A percentile compares a stretch with the other conserved stretches of the same genome.
phyloP scores from a whole-genome alignment of 2,329 filamentous ascomycete genomes.

The Trichoderma polysporum region DNA sequence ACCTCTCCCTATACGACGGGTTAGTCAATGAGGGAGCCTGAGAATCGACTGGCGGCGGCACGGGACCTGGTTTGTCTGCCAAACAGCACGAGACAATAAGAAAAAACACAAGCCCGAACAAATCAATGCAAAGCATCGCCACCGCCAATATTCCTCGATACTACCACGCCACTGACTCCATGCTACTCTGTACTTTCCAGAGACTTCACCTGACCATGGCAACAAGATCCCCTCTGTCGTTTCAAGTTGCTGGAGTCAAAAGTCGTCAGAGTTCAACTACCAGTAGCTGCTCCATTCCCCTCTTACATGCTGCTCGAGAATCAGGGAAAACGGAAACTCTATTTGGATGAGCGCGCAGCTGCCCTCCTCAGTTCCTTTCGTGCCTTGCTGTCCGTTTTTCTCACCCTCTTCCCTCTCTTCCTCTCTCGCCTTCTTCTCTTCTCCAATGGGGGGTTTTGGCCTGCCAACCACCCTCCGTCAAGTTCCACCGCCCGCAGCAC shows the following conservation, averaged over 20 bases:
- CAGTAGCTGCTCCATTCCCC: not conserved
- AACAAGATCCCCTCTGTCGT: not conserved
- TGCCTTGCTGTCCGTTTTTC: no score
- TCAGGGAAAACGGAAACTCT: slow-evolving; percentile 2
- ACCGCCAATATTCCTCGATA: not conserved
- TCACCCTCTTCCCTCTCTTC: not conserved
- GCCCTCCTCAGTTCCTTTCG: no score
- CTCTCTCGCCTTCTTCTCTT: not conserved
- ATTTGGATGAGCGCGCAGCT: not conserved
- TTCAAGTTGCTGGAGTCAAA: not conserved
- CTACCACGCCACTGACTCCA: not conserved
- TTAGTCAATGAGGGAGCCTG: not conserved
- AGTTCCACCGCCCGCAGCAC: not conserved
- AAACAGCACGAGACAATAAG: no score
- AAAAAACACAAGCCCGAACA: not conserved
- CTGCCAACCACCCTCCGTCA: slow-evolving; percentile 5
- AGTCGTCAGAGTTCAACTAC: not conserved
- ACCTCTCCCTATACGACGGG: not conserved
- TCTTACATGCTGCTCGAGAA: not conserved
- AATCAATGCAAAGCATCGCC: slow-evolving; percentile 1
- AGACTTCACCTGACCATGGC: not conserved
- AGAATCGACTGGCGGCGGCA: not conserved
- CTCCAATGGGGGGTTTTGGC: not conserved
- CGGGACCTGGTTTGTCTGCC: not conserved
- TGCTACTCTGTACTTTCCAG: not conserved